Evolutionary conservation across 768 basidiomycete genomes (phyloP).

Genomic region (Rhizopogon vesiculosus): DNA sequence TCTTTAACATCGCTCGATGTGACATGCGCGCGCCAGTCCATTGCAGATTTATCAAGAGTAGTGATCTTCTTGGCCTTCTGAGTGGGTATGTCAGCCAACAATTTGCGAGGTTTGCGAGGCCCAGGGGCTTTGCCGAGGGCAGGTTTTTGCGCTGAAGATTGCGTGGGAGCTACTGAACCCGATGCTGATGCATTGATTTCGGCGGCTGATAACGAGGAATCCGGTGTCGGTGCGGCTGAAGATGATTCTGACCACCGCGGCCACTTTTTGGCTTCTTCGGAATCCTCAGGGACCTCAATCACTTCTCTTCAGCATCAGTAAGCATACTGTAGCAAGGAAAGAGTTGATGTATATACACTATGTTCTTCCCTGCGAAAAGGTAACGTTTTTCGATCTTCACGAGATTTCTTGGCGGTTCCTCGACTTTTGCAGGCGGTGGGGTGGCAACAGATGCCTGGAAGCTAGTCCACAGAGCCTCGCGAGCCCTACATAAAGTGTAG

Average conservation of each 20-base stretch:
- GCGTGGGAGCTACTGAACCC: background rate
- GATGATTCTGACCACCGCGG: conserved; percentile 39
- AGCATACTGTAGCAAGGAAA: background rate
- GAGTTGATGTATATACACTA: conserved; percentile 46
- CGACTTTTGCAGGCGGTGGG: conserved; percentile 15
- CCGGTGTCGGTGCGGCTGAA: conserved; percentile 1
- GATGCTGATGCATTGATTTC: background rate
- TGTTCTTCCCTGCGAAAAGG: conserved; percentile 72
- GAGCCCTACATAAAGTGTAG: conserved; percentile 35
- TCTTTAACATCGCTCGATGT: conserved; percentile 47
- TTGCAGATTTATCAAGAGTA: conserved; percentile 79
- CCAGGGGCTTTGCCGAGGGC: conserved; percentile 43
- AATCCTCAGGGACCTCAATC: conserved; percentile 67
- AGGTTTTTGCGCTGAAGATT: background rate
- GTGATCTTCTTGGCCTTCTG: conserved; percentile 72
- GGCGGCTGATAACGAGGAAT: conserved; percentile 1
- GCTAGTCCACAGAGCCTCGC: conserved; percentile 59
- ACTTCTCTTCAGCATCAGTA: conserved; percentile 50
- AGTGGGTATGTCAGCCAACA: conserved; percentile 50
- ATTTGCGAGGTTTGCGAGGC: conserved; percentile 61
- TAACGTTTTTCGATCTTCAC: conserved; percentile 70
- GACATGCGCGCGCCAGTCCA: conserved; percentile 80
- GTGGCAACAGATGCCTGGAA: conserved; percentile 61
- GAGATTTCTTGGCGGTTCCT: conserved; percentile 28
- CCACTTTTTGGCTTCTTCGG: conserved; percentile 75